Conservation (phyloP, 2,329 filamentous ascomycete genomes). For the Pseudocercospora macadamiae region DNA sequence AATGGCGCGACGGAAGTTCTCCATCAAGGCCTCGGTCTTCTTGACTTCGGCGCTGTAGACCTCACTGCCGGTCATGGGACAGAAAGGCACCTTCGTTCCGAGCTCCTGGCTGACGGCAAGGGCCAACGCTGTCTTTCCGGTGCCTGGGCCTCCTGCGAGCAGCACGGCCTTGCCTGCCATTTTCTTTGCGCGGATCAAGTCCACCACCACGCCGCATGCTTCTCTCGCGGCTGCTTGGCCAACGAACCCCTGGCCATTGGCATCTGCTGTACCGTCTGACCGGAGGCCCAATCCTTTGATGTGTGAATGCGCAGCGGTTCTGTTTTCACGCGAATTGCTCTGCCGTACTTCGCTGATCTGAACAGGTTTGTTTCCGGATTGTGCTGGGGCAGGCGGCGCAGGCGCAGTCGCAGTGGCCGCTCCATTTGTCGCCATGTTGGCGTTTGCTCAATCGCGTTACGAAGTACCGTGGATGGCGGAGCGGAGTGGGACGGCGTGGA, state of each 20-base stretch:
- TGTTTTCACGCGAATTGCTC: constrained; percentile 71
- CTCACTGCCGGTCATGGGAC: constrained; percentile 96
- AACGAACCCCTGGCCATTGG: constrained; percentile 79
- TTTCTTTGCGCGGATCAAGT: constrained; percentile 93
- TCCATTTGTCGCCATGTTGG: constrained; percentile 35
- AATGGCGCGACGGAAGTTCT: constrained; percentile 97
- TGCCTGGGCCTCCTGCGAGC: constrained; percentile 90
- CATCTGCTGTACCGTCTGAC: constrained; percentile 81
- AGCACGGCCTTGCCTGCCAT: constrained; percentile 95
- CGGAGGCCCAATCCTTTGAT: constrained; percentile 93
- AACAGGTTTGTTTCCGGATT: constrained; percentile 36
- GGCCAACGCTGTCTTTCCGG: constrained; percentile 94
- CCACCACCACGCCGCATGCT: constrained; percentile 95
- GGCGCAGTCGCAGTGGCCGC: constrained; percentile 25
- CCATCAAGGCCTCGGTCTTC: constrained; percentile 99
- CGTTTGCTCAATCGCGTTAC: too few species aligned
- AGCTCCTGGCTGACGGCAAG: constrained; percentile 95
- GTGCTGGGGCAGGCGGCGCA: constrained; percentile 28
- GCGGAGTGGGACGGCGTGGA: too few species aligned
- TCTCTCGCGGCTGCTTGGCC: constrained; percentile 87
- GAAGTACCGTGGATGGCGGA: too few species aligned
- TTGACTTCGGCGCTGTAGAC: constrained; percentile 98
- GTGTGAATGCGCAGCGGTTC: constrained; percentile 95
- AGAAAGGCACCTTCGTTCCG: constrained; percentile 97
- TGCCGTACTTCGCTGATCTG: constrained; percentile 41